Evolutionary conservation across 768 basidiomycete species (phyloP), one percentile per base, ranked within the genome.

Genomic region (Sutorius australiensis): DNA sequence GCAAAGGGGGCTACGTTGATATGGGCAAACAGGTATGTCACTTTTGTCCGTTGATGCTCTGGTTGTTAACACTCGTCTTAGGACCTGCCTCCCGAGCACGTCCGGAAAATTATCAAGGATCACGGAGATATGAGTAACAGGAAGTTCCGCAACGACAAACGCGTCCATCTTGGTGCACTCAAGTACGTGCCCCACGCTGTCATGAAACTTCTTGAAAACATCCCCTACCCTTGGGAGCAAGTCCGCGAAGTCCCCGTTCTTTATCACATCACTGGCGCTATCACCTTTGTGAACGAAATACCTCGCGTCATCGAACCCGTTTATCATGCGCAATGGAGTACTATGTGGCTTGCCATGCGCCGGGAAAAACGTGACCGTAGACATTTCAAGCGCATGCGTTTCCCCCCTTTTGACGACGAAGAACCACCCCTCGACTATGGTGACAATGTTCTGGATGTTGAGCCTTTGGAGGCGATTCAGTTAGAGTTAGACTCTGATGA

Each of bases 321-420:
- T 10, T 98, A 97, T 72, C 97, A 99, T 69, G 93, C 97, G 1
- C 97, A 98, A 65, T 99, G 97, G 97, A 95, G 92, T 67, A 90
- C 92, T 6, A 99, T 99, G 97, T 99, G 97, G 97, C 77, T 99
- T 42, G 95, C 97, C 11, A 99, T 99, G 97, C 81, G 97, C 55
- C 78, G 97, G 56, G 97, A 99, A 75, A 99, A 99, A 77, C 83
- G 97, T 52, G 97, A 99, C 69, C 89, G 97, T 67, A 78, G 95
- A 53, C 97, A 99, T 72, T 99, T 99, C 78, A 99, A 99, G 77
- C 92, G 97, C 42, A 98, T 99, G 94, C 86, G 95, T 21, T 99
- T 98, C 75, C 97, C 97, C 21, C 97, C 95, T 0, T 99, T 98
- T 67, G 97, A 99, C 67, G 97, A 98, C 66, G 95, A 99, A 73